Base-by-base conservation (phyloP, 805 yeast genomes). In the Saturnispora sanitii region DNA sequence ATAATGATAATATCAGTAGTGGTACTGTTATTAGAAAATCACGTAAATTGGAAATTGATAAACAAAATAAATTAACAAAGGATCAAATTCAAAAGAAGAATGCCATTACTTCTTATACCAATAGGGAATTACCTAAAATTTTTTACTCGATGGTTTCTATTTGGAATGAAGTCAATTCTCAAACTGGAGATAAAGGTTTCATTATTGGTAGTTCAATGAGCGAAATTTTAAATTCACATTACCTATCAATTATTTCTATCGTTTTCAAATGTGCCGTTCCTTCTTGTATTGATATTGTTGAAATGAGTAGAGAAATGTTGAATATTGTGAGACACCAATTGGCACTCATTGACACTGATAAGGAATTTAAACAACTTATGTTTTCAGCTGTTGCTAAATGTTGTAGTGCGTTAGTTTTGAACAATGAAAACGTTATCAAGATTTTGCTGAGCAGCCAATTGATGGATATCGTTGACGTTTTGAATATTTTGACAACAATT, bases 211-310 rank as follows among this genome's bases (percentile, higher is more conserved):
- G 63, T 31, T 27, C 30, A 6, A 74, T 75, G 49, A 70, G 82
- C 1, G 66, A 72, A 1, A 49, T 79, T 1, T 56, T 81, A 17
- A 63, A 66, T 27, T 66, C 75, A 0, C 88, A 82, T 52, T 80
- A 67, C 54, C 49, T 82, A 35, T 69, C 73, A 40, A 77, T 84
- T 0, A 51, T 82, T 40, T 66, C 75, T 0, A 51, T 81, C n/a
- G 49, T 82, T 2, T 54, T 79, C 17, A 75, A 73, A 40, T 62
- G 76, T 37, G 75, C 82, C 0, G 70, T 73, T 45, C 86, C 85
- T 1, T 60, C 75, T 2, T 60, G 74, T 1, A 47, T 60, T 1
- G 70, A 73, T 33, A 52, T 76, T 19, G 54, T 60, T 1, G 82
- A 73, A 28, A 79, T 82, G 84, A 63, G 73, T 2, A 53, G 59